These are phyloP conservation scores for Mollisiaceae sp. DNA, from an alignment of 2,329 filamentous ascomycete species.

Conservation along the genomic window DNA sequence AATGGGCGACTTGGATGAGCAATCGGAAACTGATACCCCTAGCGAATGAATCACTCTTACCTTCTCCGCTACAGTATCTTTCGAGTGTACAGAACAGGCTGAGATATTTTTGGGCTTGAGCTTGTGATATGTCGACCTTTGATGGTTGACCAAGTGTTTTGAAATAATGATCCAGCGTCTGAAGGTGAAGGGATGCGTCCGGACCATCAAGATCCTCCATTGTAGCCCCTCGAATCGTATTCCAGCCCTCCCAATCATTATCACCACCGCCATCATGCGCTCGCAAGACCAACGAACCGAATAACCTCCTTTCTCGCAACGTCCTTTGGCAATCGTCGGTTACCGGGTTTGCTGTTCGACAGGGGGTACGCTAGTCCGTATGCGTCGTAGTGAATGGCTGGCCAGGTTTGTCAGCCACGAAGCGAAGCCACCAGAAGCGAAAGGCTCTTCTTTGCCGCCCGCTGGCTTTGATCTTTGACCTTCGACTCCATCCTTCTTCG, in stretches of 20 bases:
- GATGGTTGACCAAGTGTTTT: too few species aligned
- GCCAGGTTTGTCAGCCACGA: conserved; percentile 8
- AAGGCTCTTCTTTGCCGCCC: conserved; percentile 1
- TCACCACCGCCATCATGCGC: not conserved
- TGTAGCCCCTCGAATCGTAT: not conserved
- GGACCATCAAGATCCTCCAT: too few species aligned
- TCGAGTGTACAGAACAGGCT: too few species aligned
- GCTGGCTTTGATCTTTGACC: not conserved
- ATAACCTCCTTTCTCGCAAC: too few species aligned
- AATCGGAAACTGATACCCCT: too few species aligned
- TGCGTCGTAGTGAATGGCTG: conserved; percentile 10
- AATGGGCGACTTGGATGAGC: too few species aligned
- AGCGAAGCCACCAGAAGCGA: not conserved
- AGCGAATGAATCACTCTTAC: not conserved
- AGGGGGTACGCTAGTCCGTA: not conserved
- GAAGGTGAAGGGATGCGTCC: too few species aligned
- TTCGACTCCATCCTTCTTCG: not conserved
- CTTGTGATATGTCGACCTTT: too few species aligned
- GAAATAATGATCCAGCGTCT: too few species aligned
- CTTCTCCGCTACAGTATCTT: not conserved
- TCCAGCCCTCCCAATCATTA: not conserved
- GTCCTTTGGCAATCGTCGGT: not conserved
- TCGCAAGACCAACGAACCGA: too few species aligned
- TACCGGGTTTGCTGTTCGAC: not conserved
- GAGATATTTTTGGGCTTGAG: too few species aligned